Evolutionary conservation across 2,329 filamentous ascomycete genomes (phyloP).

Genomic region (Colletotrichum horii): DNA sequence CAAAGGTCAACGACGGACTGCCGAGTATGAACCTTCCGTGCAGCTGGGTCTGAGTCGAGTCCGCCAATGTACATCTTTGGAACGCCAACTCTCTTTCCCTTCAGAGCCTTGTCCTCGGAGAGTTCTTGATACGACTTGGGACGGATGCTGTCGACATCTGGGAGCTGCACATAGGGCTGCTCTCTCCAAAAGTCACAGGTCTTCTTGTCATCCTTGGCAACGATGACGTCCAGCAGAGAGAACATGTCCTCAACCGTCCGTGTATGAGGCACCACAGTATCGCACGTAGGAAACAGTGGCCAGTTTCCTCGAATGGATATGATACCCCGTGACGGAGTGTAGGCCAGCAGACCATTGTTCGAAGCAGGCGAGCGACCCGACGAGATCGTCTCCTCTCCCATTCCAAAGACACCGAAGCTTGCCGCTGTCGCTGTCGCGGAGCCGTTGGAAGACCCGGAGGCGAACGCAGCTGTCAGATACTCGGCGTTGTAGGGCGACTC

Average conservation of each 20-base stretch:
- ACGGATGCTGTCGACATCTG: conserved; percentile 31
- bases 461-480: conserved; percentile 59
- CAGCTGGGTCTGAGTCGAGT: conserved; percentile 14
- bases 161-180: conserved; percentile 50
- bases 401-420: conserved; percentile 56
- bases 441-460: conserved; percentile 64
- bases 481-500: conserved; percentile 61
- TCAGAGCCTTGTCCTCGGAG: conserved; percentile 33
- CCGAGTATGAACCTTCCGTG: conserved; percentile 22
- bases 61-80: conserved; percentile 57
- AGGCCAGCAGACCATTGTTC: conserved; percentile 61
- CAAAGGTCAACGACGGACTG: conserved; percentile 27
- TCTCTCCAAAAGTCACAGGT: conserved; percentile 58
- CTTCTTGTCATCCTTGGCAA: conserved; percentile 42
- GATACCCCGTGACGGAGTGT: conserved; percentile 57
- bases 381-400: conserved; percentile 61
- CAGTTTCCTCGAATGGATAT: conserved; percentile 54
- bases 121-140: conserved; percentile 39
- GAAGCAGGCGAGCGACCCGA: conserved; percentile 61
- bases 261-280: conserved; percentile 55
- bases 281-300: conserved; percentile 58
- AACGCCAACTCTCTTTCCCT: conserved; percentile 51
- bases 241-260: conserved; percentile 54
- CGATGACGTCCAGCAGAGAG: conserved; percentile 52
- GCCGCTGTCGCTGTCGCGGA: conserved; percentile 55